Evolutionary conservation across 2,329 filamentous ascomycete species (phyloP).

Genomic region (Colletotrichum liaoningense): DNA sequence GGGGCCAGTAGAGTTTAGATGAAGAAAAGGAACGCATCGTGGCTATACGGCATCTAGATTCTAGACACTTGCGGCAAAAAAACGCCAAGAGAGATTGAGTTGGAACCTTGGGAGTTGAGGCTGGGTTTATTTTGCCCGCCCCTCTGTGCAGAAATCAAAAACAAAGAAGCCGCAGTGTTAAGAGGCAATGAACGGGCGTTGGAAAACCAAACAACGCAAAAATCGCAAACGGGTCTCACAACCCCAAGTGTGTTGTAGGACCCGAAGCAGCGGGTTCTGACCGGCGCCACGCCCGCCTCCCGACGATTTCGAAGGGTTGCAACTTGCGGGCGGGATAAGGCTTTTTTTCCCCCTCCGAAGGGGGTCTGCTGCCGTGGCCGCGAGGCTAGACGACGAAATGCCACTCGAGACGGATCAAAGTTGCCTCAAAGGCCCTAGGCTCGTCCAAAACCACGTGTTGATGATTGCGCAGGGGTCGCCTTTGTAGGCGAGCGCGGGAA

Average conservation of each 20-base stretch:
- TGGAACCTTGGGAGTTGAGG: not conserved
- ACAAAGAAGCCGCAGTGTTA: not conserved
- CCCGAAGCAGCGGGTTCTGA: constrained; percentile 34
- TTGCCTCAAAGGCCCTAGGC: constrained; percentile 12
- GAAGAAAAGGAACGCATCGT: not conserved
- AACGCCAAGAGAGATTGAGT: not conserved
- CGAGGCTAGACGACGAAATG: not conserved
- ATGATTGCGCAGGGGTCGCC: constrained; percentile 1
- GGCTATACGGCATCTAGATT: not conserved
- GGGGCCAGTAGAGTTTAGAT: not conserved
- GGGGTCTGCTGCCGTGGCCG: not conserved
- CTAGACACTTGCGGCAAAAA: not conserved
- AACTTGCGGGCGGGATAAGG: too few relatives aligned
- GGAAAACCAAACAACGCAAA: not conserved
- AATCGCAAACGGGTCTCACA: constrained; percentile 20
- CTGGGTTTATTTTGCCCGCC: not conserved
- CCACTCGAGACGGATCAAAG: constrained; percentile 8
- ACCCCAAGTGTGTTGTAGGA: constrained; percentile 11
- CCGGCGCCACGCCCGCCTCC: constrained; percentile 29
- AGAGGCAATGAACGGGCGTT: not conserved
- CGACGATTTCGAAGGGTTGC: constrained; percentile 1
- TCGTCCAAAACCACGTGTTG: constrained; percentile 28
- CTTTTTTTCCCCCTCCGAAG: not conserved
- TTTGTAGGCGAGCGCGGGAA: not conserved
- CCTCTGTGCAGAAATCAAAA: not conserved